These are phyloP conservation scores for Sugiyamaella valdiviana DNA, from an alignment of 805 yeast genomes.

Conservation along the genomic window DNA sequence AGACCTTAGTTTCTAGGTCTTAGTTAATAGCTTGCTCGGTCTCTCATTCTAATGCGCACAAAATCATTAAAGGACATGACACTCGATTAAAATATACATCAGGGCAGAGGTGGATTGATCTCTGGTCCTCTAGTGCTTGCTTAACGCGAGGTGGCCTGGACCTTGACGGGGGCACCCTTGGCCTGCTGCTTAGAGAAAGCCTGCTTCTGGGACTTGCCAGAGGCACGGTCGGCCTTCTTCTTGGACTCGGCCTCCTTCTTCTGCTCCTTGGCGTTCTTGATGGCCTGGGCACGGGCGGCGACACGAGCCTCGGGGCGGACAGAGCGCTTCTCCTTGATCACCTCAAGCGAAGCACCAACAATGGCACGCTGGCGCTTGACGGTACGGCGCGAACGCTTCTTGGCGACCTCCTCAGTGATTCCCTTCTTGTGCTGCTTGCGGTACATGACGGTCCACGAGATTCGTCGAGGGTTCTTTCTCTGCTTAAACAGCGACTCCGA, in stretches of 20 bases:
- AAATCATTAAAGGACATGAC: not conserved
- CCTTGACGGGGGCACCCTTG: conserved; percentile 97
- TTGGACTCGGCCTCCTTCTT: conserved; percentile 84
- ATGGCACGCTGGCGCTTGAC: conserved; percentile 98
- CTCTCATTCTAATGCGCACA: no score
- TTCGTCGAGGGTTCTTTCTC: conserved; percentile 99
- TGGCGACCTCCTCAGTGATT: conserved; percentile 95
- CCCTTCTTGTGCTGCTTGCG: conserved; percentile 99
- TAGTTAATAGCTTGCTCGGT: no score
- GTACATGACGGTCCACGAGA: conserved; percentile 98
- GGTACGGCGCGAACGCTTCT: conserved; percentile 95
- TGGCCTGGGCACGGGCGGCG: conserved; percentile 92
- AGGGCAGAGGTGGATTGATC: not conserved
- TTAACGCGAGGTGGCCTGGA: conserved; percentile 95
- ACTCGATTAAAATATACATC: conserved; percentile 3
- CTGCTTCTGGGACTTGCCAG: conserved; percentile 51
- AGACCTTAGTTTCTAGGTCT: no score
- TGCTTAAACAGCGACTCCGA: conserved; percentile 97
- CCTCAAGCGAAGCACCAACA: conserved; percentile 98
- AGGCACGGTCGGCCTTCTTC: conserved; percentile 89
- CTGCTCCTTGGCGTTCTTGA: conserved; percentile 44
- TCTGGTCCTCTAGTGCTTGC: conserved; percentile 8
- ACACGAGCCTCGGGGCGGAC: conserved; percentile 95
- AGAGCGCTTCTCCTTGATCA: conserved; percentile 96
- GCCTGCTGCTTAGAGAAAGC: conserved; percentile 91